Percentiles rank a stretch among this genome's conserved stretches.
These are phyloP conservation scores for Penicillium sp. DNA, from an alignment of 2,329 filamentous ascomycete species.

Conservation along the genomic window DNA sequence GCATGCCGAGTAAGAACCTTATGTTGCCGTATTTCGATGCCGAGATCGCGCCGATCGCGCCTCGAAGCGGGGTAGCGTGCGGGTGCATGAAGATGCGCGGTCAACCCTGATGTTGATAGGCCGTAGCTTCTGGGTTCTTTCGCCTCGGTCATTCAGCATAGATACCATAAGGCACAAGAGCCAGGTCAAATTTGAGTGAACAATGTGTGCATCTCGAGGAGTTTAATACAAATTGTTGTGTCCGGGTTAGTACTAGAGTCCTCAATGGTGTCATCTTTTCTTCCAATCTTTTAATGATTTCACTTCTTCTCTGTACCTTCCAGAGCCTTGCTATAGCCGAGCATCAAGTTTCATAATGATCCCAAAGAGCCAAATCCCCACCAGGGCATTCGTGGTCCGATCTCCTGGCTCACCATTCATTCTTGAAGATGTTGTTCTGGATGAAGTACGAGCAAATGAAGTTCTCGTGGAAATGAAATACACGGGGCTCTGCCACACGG, in stretches of 20 bases:
- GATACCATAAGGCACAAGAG: no score
- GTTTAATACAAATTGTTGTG: no score
- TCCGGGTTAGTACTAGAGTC: no score
- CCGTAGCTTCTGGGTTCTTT: no score
- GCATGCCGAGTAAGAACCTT: no score
- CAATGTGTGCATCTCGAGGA: no score
- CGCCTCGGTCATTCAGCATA: no score
- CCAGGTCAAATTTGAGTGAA: no score
- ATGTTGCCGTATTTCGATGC: constrained; percentile 6
- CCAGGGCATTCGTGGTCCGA: constrained; percentile 18
- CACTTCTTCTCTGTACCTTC: not conserved
- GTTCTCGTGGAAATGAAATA: constrained; percentile 33
- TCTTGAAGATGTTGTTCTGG: constrained; percentile 24
- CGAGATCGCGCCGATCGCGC: constrained; percentile 3
- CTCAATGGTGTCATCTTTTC: no score
- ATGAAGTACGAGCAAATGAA: constrained; percentile 25
- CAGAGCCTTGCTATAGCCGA: not conserved
- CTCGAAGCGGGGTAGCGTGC: constrained; percentile 2
- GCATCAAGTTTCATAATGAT: constrained; percentile 8
- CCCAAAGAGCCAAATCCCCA: constrained; percentile 14
- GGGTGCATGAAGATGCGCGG: no score
- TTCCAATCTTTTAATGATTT: no score
- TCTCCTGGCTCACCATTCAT: constrained; percentile 14
- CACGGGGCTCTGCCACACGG: constrained; percentile 31
- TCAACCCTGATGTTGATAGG: no score